Conservation (phyloP, 1,139 yeast species). For the Pichia sp. region DNA sequence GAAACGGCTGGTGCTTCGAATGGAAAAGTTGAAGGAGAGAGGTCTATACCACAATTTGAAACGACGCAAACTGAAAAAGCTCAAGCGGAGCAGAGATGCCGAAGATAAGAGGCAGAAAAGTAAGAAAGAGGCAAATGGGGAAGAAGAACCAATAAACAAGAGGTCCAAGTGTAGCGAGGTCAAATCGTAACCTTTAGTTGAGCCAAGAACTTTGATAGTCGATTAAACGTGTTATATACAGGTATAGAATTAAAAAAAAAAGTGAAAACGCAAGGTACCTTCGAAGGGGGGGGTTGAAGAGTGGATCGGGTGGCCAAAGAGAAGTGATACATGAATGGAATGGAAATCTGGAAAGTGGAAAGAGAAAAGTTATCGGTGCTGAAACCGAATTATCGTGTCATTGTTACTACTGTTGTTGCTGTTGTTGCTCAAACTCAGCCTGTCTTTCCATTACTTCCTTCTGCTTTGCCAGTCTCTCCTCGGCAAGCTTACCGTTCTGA, state of each 20-base stretch:
- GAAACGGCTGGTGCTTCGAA: slow-evolving; percentile 32
- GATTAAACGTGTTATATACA: background rate
- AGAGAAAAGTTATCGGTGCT: slow-evolving; percentile 6
- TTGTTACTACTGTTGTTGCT: slow-evolving; percentile 10
- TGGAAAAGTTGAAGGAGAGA: slow-evolving; percentile 32
- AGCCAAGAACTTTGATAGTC: background rate
- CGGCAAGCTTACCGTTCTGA: slow-evolving; percentile 50
- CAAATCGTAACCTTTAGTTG: background rate
- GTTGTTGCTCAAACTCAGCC: slow-evolving; percentile 21
- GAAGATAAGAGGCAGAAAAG: background rate
- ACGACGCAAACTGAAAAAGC: slow-evolving; percentile 28
- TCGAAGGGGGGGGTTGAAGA: background rate
- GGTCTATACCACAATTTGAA: slow-evolving; percentile 50
- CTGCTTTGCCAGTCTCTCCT: slow-evolving; percentile 37
- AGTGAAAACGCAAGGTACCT: background rate
- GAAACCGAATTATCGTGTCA: background rate
- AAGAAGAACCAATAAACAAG: too few species aligned
- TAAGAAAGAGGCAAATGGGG: too few species aligned
- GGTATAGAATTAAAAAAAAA: background rate
- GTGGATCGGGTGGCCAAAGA: background rate
- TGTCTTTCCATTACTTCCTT: slow-evolving; percentile 30
- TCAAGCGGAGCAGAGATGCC: slow-evolving; percentile 20
- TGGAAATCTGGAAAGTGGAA: background rate
- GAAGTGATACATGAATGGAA: background rate
- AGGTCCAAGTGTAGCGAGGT: background rate